Evolutionary conservation across 2,329 filamentous ascomycete genomes (phyloP).

Genomic region (Ophiostoma ulmi): DNA sequence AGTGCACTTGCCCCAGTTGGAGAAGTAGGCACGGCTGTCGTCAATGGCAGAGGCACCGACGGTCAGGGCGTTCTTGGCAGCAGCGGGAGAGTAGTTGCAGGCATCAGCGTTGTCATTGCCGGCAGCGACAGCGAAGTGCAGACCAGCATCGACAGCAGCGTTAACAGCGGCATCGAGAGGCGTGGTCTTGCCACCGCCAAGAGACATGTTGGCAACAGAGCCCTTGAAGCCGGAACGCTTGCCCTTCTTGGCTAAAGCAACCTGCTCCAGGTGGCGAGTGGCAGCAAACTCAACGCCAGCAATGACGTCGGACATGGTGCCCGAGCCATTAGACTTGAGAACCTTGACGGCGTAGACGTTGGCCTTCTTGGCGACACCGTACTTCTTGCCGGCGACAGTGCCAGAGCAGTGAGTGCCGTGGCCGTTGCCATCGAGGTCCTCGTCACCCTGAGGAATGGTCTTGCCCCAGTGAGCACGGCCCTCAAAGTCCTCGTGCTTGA

Average conservation of each 20-base stretch:
- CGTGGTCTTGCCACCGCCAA: conserved; percentile 93
- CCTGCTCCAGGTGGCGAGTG: conserved; percentile 68
- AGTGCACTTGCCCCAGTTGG: conserved; percentile 99
- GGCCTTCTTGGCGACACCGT: conserved; percentile 99
- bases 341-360: conserved; percentile 97
- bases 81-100: conserved; percentile 97
- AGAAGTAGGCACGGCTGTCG: conserved; percentile 98
- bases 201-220: conserved; percentile 97
- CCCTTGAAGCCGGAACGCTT: conserved; percentile 98
- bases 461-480: conserved; percentile 94
- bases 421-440: conserved; percentile 89
- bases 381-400: conserved; percentile 96
- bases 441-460: conserved; percentile 82
- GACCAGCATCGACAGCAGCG: conserved; percentile 81
- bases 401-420: conserved; percentile 99
- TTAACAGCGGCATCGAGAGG: conserved; percentile 90
- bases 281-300: conserved; percentile 97
- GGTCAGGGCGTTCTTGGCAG: conserved; percentile 85
- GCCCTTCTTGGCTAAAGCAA: conserved; percentile 73
- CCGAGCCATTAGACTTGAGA: conserved; percentile 91
- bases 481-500: conserved; percentile 92
- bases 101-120: conserved; percentile 99
- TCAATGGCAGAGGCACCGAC: conserved; percentile 90
- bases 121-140: conserved; percentile 97
- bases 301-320: conserved; percentile 97